Conservation (phyloP, 2,329 filamentous ascomycete species). For the Fusarium marasasianum region DNA sequence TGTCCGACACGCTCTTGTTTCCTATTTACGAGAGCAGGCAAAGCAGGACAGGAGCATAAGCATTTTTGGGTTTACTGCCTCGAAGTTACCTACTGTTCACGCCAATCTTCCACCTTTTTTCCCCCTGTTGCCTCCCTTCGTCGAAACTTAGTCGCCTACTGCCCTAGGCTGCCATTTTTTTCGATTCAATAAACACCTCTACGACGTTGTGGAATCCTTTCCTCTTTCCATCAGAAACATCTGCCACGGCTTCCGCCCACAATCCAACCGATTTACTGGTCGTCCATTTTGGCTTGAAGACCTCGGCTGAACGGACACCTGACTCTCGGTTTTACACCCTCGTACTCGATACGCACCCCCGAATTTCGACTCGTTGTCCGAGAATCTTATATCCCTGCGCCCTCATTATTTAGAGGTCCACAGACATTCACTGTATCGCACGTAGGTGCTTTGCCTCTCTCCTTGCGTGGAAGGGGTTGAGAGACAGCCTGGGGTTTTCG, state of each 20-base stretch:
- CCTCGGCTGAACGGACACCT: constrained; percentile 30
- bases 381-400: constrained; percentile 21
- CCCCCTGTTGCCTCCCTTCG: constrained; percentile 16
- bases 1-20: constrained; percentile 22
- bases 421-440: constrained; percentile 33
- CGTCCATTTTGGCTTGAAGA: constrained; percentile 10
- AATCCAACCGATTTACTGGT: constrained; percentile 18
- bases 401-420: constrained; percentile 37
- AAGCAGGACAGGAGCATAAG: background rate
- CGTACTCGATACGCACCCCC: constrained; percentile 15
- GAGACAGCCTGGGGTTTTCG: constrained; percentile 33
- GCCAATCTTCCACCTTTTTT: constrained; percentile 12
- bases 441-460: constrained; percentile 40
- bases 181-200: constrained; percentile 22
- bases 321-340: background rate
- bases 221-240: constrained; percentile 1
- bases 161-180: constrained; percentile 25
- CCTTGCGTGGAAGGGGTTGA: constrained; percentile 40
- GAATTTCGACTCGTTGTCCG: constrained; percentile 22
- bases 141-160: constrained; percentile 28
- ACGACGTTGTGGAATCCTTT: constrained; percentile 21
- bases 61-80: constrained; percentile 27
- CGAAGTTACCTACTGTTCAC: constrained; percentile 22
- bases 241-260: constrained; percentile 9
- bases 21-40: constrained; percentile 1